A percentile compares a stretch with the other conserved stretches of the same genome.
These are phyloP conservation scores for Citrus hindsii DNA, from an alignment of 345 rosid genomes.

Conservation along the genomic window DNA sequence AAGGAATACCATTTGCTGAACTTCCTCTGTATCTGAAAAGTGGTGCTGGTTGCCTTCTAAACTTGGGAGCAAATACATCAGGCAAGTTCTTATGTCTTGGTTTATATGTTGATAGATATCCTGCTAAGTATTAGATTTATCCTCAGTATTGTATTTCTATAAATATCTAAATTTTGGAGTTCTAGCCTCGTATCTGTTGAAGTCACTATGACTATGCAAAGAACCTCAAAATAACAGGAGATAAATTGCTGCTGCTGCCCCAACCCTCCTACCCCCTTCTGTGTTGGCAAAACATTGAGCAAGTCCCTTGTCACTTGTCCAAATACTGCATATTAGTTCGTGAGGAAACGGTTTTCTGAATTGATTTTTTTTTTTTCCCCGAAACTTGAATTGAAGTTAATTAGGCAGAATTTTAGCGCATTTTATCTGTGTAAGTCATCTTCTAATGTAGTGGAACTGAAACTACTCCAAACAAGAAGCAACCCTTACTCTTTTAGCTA, in stretches of 20 bases:
- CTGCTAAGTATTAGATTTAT: not conserved
- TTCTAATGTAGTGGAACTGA: not conserved
- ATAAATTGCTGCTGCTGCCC: not conserved
- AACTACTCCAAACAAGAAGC: not conserved
- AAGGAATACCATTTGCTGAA: constrained; percentile 67
- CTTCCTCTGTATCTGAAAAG: constrained; percentile 65
- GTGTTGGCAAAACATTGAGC: no score
- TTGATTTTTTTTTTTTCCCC: no score
- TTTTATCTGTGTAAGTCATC: not conserved
- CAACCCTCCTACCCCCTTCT: no score
- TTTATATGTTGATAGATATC: not conserved
- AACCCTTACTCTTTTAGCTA: not conserved
- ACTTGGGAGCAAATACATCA: constrained; percentile 45
- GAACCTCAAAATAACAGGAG: not conserved
- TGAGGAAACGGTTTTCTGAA: no score
- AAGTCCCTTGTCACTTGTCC: not conserved
- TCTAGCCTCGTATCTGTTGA: not conserved
- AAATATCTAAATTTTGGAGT: not conserved
- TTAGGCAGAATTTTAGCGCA: not conserved
- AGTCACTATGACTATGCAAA: not conserved
- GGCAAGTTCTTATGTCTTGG: constrained; percentile 39
- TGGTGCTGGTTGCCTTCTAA: constrained; percentile 84
- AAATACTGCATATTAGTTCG: not conserved
- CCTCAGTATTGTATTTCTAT: not conserved
- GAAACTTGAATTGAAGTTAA: no score